Evolutionary conservation across 176 grass and related monocot species (phyloP), one percentile per base, ranked within the genome.

Genomic region (Cenchrus fungigraminus): DNA sequence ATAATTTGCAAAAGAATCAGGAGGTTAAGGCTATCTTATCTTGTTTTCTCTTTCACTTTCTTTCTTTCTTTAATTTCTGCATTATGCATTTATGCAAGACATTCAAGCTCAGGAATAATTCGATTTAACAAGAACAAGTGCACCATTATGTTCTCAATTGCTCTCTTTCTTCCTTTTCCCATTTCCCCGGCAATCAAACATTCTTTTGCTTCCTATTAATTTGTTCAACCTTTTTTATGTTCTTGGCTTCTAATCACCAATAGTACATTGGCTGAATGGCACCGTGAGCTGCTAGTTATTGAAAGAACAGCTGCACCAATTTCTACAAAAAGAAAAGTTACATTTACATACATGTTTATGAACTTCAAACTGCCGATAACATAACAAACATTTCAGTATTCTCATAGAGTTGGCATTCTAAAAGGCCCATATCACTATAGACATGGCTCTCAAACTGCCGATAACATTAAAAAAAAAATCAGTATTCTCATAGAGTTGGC

Each of bases 121-220:
- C 61, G 80, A 43, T 2, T 29, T 28, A 80, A 52, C 52, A 84
- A 85, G 43, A 74, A 84, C 40, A 2, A 42, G 13, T 56, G 37
- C 44, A 1, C 25, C 44, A 1, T 81, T 57, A 28, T 8, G 55
- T 22, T 16, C 68, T 66, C 55, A 9, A 34, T 51, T 45, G 15
- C 5, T 62, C 17, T 71, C 60, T 2, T 2, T 71, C 75, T 22
- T 25, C 15, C 10, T 46, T 57, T 68, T 3, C 15, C 29, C 31
- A 25, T 81, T 45, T 32, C 40, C 40, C 10, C 50, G 0, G 11
- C 0, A 6, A 71, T 14, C 2, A 40, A 40, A 9, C 58, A 60
- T 60, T 60, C 22, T 46, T 32, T 28, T 64, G 15, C 34, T 56
- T 12, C 67, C 12, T 28, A 16, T 63, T 60, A 17, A 16, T 63